Evolutionary conservation across 2,329 filamentous ascomycete genomes (phyloP).

Genomic region (Sphaerulina vaccinii): DNA sequence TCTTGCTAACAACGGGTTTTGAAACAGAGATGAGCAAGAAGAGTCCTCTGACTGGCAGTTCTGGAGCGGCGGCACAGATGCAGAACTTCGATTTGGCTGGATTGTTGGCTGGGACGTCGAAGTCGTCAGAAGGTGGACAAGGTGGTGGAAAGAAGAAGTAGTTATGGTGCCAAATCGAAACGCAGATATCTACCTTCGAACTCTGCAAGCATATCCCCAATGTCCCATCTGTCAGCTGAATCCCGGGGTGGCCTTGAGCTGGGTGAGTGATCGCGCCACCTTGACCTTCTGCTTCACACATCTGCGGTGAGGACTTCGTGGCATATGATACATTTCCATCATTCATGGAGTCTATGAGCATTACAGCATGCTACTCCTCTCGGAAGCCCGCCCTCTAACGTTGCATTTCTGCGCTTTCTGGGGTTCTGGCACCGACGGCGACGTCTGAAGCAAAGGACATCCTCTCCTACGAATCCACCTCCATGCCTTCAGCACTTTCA

Average conservation of each 20-base stretch:
- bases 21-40: slow-evolving; percentile 71
- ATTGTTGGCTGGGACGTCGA: slow-evolving; percentile 62
- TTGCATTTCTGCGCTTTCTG: too few relatives aligned
- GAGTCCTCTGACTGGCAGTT: slow-evolving; percentile 54
- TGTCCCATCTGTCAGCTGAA: too few relatives aligned
- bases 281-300: too few relatives aligned
- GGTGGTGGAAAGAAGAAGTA: slow-evolving; percentile 23
- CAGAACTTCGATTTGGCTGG: slow-evolving; percentile 67
- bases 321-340: slow-evolving; percentile 1
- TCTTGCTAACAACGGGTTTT: not conserved
- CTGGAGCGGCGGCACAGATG: slow-evolving; percentile 51
- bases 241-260: too few relatives aligned
- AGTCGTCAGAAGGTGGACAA: slow-evolving; percentile 12
- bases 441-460: too few relatives aligned
- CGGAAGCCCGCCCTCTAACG: not conserved
- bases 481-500: slow-evolving; percentile 31
- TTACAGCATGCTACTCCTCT: not conserved
- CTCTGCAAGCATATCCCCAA: too few relatives aligned
- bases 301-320: too few relatives aligned
- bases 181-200: not conserved
- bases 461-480: slow-evolving; percentile 29
- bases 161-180: not conserved
- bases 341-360: not conserved
- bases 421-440: too few relatives aligned
- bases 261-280: too few relatives aligned